Evolutionary conservation across 495 filamentous ascomycete genomes (phyloP), one percentile per base, ranked within the genome.

Genomic region (Xylaria cubensis): DNA sequence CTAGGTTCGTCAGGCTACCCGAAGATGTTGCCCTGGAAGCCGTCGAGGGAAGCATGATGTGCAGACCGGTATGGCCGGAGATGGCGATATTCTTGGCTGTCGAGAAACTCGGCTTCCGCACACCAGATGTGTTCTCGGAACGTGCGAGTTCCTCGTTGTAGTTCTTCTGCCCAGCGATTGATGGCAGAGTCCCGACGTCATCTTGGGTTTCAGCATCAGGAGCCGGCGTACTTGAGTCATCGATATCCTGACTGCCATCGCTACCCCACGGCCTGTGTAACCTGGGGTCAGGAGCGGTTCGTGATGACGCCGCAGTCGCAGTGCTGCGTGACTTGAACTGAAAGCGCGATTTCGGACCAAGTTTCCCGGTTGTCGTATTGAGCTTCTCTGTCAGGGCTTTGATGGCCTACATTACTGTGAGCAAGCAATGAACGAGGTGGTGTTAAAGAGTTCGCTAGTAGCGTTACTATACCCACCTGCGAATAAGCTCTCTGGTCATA

Each of bases 1-100:
- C 80, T 19, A 97, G 80, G n/a, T 90, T 86, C 0, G 90, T 92
- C 26, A 98, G 82, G 2, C 91, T 91, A 2, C 92, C 92, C 1
- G 92, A 91, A 3, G 91, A 90, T 0, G 90, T 90, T 0, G 92
- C 85, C 34, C 85, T 84, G 4, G 90, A 87, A 1, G 92, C 88
- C 2, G 91, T 90, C 3, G 89, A 80, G 0, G 92, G 92, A 0
- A 95, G 88, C 76, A 92, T 90, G 74, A 93, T 91, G 77, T 95
- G 91, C n/a, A 89, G 75, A 5, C 84, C 83, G 10, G 74, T 77
- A 67, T 94, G 90, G 66, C 88, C 84, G 21, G 89, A 86, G 51
- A 95, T 90, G 24, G 84, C 83, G 46, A 95, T 88, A 44, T 86
- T 88, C 7, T 85, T 87, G 0, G 89, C 82, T 32, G 84, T 78